Evolutionary conservation across 164 flowering plant species (phyloP).

Genomic region (Magnolia sinica): DNA sequence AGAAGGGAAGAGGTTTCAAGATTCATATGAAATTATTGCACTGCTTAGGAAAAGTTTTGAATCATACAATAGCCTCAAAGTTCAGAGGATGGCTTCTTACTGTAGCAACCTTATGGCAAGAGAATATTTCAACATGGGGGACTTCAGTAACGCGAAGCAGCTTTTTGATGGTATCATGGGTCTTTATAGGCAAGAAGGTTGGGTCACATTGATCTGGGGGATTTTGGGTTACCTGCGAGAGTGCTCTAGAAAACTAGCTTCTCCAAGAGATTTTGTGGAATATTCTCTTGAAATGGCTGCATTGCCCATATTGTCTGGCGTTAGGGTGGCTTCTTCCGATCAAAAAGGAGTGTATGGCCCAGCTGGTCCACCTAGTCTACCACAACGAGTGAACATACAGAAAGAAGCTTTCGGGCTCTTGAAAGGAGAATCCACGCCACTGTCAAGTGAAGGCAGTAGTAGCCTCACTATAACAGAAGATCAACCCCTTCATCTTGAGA

Average conservation of each 20-base stretch:
- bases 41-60: conserved; percentile 75
- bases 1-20: conserved; percentile 86
- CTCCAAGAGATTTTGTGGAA: conserved; percentile 68
- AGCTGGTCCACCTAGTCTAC: conserved; percentile 63
- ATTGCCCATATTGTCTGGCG: conserved; percentile 54
- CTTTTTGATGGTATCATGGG: conserved; percentile 52
- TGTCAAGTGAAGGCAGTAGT: conserved; percentile 26
- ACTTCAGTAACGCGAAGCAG: conserved; percentile 62
- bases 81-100: conserved; percentile 63
- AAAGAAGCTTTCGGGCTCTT: conserved; percentile 63
- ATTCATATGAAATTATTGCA: conserved; percentile 87
- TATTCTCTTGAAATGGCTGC: conserved; percentile 99
- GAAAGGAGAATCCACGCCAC: conserved; percentile 35
- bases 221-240: conserved; percentile 84
- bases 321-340: conserved; percentile 18
- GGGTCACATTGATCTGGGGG: conserved; percentile 87
- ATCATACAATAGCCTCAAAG: conserved; percentile 49
- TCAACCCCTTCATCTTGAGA: conserved; percentile 72
- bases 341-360: conserved; percentile 57
- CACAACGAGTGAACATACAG: conserved; percentile 61
- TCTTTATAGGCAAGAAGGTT: conserved; percentile 83
- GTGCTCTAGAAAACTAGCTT: conserved; percentile 59
- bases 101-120: conserved; percentile 70
- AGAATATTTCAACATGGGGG: conserved; percentile 65
- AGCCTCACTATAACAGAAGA: conserved; percentile 36